Evolutionary conservation across 495 filamentous ascomycete species (phyloP), one percentile per base, ranked within the genome.

Genomic region (Halenospora varia): DNA sequence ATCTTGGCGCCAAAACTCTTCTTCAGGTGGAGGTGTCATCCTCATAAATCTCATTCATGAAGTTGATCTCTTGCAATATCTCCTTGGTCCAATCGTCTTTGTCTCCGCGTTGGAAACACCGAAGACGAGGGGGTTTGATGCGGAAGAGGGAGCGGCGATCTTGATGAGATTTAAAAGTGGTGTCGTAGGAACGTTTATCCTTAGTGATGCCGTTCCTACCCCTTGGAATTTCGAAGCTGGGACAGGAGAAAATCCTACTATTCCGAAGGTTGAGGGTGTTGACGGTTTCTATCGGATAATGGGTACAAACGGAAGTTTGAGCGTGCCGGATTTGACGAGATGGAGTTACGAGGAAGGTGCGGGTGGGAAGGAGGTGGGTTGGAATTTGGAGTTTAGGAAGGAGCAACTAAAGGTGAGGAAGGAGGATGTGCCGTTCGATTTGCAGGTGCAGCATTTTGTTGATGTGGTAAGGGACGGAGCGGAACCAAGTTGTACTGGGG

Each of bases 31-130:
- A 10, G 80, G 82, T 22, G 76, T 79, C 0, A 68, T 84, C n/a
- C 64, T 77, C 17, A 82, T 84, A 51, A 85, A 86, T 62, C 68
- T 85, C 18, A 73, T 85, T 24, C 82, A 85, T 60, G 83, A 86
- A 48, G 70, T 84, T 42, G 83, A 86, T 60, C 66, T 80, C 2
- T 70, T 86, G 58, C 81, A 84, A 47, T 77, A 80, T 65, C 65
- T 86, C 4, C 73, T 84, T 42, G 83, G 83, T 0, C 73, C 80
- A 0, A 78, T 85, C 35, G 61, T 69, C 3, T 68, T 75, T 1
- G 74, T 85, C 0, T 73, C 76, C 48, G 83, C 80, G 0, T 77
- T 85, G 62, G 51, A 63, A 18, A 77, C 72, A 0, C n/a, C 59
- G 2, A 71, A 73, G 1, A 73, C 76, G 49, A 72, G 81, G 0